Percentiles rank a stretch among this genome's conserved stretches.
Evolutionary conservation across 805 yeast genomes (phyloP).

Genomic region (Sugiyamaella valdiviana): DNA sequence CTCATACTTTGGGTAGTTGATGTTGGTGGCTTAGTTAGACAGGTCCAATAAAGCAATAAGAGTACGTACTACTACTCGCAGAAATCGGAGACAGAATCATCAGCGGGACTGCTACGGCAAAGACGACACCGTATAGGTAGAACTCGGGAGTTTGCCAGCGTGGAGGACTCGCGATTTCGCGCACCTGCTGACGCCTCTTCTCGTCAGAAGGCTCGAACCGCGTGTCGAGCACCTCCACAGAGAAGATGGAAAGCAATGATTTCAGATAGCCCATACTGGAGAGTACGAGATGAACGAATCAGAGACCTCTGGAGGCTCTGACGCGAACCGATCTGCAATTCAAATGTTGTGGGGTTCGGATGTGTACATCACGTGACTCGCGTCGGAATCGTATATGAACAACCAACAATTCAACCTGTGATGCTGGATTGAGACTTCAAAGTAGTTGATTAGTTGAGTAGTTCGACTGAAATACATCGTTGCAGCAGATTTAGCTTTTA

Average conservation of each 20-base stretch:
- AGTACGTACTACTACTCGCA: slow-evolving; percentile 51
- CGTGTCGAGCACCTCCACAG: slow-evolving; percentile 39
- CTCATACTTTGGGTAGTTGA: slow-evolving; percentile 60
- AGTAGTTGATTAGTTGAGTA: no score
- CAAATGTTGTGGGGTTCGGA: no score
- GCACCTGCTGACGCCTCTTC: slow-evolving; percentile 25
- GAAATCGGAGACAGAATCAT: slow-evolving; percentile 78
- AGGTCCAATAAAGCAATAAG: not conserved
- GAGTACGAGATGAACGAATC: no score
- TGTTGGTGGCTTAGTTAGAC: slow-evolving; percentile 39
- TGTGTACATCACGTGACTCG: no score
- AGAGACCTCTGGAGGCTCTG: no score
- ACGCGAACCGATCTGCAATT: no score
- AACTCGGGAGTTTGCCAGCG: slow-evolving; percentile 79
- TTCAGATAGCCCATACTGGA: no score
- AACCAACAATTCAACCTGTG: no score
- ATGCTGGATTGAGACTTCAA: no score
- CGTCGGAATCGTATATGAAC: no score
- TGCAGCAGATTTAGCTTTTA: no score
- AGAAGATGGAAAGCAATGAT: slow-evolving; percentile 23
- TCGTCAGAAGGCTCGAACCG: slow-evolving; percentile 35
- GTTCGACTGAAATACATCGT: no score
- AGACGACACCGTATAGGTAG: slow-evolving; percentile 55
- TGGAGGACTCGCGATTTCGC: slow-evolving; percentile 34
- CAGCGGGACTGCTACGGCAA: slow-evolving; percentile 67